Conservation (phyloP, 2,329 filamentous ascomycete species). For the Penicillium frequentans region DNA sequence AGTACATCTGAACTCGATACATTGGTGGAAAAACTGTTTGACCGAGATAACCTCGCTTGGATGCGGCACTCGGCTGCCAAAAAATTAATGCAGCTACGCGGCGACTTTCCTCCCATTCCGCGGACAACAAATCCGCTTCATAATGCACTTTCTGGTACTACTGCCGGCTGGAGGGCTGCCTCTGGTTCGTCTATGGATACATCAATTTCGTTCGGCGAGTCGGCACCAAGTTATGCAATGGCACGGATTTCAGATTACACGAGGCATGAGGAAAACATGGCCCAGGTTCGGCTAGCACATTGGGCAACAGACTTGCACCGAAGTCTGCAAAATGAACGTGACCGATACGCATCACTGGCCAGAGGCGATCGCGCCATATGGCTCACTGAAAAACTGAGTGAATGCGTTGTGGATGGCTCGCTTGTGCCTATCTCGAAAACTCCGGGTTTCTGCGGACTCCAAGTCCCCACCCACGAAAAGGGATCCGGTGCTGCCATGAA, state of each 20-base stretch:
- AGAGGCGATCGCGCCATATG: conserved; percentile 66
- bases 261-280: conserved; percentile 60
- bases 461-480: conserved; percentile 24
- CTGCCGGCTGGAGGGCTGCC: conserved; percentile 6
- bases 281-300: conserved; percentile 71
- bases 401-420: conserved; percentile 66
- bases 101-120: conserved; percentile 26
- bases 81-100: conserved; percentile 75
- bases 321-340: conserved; percentile 71
- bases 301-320: conserved; percentile 82
- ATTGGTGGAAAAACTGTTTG: conserved; percentile 74
- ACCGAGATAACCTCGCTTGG: conserved; percentile 74
- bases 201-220: conserved; percentile 24
- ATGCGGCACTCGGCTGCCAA: conserved; percentile 79
- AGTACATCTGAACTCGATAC: conserved; percentile 69
- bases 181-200: conserved; percentile 29
- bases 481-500: conserved; percentile 22
- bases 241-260: conserved; percentile 61
- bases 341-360: conserved; percentile 64
- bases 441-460: conserved; percentile 28
- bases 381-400: conserved; percentile 65
- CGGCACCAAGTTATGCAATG: conserved; percentile 56
- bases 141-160: conserved; percentile 14
- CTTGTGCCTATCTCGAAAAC: conserved; percentile 54
- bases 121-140: conserved; percentile 11